Conservation (phyloP, 495 filamentous ascomycete species). For the Niebla homalea region DNA sequence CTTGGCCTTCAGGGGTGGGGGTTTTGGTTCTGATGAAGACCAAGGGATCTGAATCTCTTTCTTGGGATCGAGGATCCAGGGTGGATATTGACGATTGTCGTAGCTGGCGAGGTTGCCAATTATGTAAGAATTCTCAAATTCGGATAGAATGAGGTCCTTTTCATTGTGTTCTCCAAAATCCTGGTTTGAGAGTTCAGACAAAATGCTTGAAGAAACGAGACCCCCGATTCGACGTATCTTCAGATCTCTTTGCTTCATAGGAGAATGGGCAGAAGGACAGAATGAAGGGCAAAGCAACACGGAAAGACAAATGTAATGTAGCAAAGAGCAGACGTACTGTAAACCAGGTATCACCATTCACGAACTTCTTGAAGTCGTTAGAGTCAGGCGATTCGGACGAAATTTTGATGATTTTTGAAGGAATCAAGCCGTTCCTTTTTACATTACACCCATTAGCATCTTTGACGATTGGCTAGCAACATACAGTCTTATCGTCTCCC, state of each 20-base stretch:
- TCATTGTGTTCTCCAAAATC: constrained; percentile 14
- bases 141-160: constrained; percentile 7
- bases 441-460: too few species aligned
- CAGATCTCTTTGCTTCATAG: too few species aligned
- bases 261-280: too few species aligned
- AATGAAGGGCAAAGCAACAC: too few species aligned
- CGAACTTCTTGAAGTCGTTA: not conserved
- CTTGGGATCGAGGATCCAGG: constrained; percentile 9
- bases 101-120: constrained; percentile 22
- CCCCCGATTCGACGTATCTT: too few species aligned
- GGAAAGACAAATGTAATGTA: not conserved
- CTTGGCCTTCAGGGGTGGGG: constrained; percentile 14
- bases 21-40: not conserved
- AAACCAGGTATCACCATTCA: constrained; percentile 14
- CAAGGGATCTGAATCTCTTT: not conserved
- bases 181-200: not conserved
- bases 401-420: constrained; percentile 4
- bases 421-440: constrained; percentile 8
- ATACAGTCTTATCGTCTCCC: not conserved
- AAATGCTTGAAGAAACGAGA: not conserved
- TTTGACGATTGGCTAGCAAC: not conserved
- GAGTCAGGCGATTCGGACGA: not conserved
- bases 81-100: constrained; percentile 20
- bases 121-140: constrained; percentile 14
- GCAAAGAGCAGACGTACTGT: constrained; percentile 7